phyloP scores from a whole-genome alignment of 495 filamentous ascomycete species.

The Recurvomyces mirabilis region DNA sequence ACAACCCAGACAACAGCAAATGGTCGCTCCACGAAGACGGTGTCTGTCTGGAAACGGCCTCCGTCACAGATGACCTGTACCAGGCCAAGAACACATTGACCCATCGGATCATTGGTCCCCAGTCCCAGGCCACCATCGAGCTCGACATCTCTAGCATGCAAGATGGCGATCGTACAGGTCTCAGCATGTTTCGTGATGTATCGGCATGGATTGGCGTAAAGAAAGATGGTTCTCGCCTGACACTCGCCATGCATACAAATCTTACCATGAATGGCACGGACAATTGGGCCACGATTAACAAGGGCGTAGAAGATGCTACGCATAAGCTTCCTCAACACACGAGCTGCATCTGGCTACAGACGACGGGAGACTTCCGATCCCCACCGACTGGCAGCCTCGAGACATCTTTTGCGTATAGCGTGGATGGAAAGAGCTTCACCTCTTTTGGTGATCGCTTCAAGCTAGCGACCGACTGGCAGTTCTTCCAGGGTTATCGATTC shows the following conservation, averaged over 20 bases:
- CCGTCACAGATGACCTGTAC: conserved; percentile 43
- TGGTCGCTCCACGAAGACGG: conserved; percentile 23
- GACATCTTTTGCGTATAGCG: conserved; percentile 39
- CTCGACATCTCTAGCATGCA: conserved; percentile 38
- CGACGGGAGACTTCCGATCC: conserved; percentile 31
- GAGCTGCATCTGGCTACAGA: conserved; percentile 34
- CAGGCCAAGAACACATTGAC: conserved; percentile 46
- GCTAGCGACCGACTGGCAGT: conserved; percentile 38
- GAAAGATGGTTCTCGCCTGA: neutral
- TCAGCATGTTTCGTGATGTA: conserved; percentile 41
- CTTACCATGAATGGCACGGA: neutral
- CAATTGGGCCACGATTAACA: neutral
- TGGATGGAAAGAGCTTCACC: conserved; percentile 37
- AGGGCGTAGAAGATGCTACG: conserved; percentile 31
- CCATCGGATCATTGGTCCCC: conserved; percentile 40
- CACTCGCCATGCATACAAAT: neutral
- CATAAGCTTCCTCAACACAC: conserved; percentile 12
- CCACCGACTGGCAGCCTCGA: conserved; percentile 22
- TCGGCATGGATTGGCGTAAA: conserved; percentile 42
- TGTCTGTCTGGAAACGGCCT: conserved; percentile 32
- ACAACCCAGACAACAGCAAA: conserved; percentile 40
- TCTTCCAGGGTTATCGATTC: conserved; percentile 47
- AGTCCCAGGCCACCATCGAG: conserved; percentile 35
- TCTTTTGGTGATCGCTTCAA: conserved; percentile 33
- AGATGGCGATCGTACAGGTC: conserved; percentile 42